phyloP scores from a whole-genome alignment of 2,329 filamentous ascomycete genomes.

The Pestalotiopsis sp. region DNA sequence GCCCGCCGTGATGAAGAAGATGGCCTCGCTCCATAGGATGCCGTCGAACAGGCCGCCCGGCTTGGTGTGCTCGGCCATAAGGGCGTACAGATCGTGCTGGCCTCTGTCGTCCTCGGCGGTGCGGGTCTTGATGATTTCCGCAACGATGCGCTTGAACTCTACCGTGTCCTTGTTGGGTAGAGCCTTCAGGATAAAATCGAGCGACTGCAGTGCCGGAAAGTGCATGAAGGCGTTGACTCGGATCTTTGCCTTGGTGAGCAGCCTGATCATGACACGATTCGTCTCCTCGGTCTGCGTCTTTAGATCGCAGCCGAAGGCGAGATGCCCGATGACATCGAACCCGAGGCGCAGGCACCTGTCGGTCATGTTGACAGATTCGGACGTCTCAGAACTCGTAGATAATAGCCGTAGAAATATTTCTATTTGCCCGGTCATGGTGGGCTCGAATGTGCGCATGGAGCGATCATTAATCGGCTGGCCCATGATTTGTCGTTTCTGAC shows the following conservation, averaged over 20 bases:
- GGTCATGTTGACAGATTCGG: conserved; percentile 19
- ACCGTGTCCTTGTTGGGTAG: neutral
- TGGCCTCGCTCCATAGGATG: conserved; percentile 7
- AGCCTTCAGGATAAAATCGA: conserved; percentile 3
- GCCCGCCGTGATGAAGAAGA: conserved; percentile 12
- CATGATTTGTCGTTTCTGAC: conserved; percentile 9
- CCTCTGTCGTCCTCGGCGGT: conserved; percentile 14
- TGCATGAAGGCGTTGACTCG: conserved; percentile 6
- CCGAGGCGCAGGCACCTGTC: conserved; percentile 14
- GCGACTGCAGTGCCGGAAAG: neutral
- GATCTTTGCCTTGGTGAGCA: neutral
- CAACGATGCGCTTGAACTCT: conserved; percentile 13
- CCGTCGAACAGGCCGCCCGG: conserved; percentile 1
- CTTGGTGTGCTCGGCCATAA: conserved; percentile 15
- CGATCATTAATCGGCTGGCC: conserved; percentile 5
- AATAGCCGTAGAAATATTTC: conserved; percentile 6
- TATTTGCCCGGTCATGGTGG: conserved; percentile 1
- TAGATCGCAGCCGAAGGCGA: conserved; percentile 21
- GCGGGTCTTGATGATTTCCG: conserved; percentile 19
- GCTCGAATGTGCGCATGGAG: conserved; percentile 11
- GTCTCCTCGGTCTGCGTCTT: conserved; percentile 19
- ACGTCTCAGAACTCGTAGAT: conserved; percentile 4
- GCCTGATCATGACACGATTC: conserved; percentile 12
- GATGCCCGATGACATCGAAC: conserved; percentile 19
- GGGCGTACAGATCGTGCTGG: conserved; percentile 19